Base-by-base conservation (phyloP, 108 stramenopile genomes). In the Skeletonema potamos region DNA sequence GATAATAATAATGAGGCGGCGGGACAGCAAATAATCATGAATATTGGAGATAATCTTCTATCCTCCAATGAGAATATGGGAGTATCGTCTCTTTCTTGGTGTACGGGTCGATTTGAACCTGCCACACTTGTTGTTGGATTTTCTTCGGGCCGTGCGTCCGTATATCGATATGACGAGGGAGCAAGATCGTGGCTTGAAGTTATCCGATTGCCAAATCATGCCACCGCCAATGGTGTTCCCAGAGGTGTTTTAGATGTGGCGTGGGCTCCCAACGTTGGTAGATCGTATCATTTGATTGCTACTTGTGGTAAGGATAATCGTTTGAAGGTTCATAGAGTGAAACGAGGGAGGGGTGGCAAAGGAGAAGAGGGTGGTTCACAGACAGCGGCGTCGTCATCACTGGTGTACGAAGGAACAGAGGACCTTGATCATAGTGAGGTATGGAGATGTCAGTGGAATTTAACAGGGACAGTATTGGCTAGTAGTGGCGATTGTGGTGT, bases 211-310 rank as follows among this genome's bases (percentile, higher is more conserved):
- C 85, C 70, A 8, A 61, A 66, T 5, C 72, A 81, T 58, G 61
- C 67, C 2, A 81, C 55, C 34, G 6, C 54, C 4, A 63, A 72
- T 15, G 75, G 86, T 9, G 64, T 85, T 65, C 68, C 79, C 18
- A 68, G 78, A 17, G 87, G 85, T 20, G 91, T 98, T 0, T 66
- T 87, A 74, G 94, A 96, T 78, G 92, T 98, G 13, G 90, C 89
- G 26, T 98, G 96, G 96, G 96, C 97, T 28, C 95, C 96, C 18
- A 93, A 94, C 72, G 92, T 98, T 10, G 96, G 96, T 30, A 79
- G 96, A 27, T 79, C 85, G 13, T 96, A 78, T 79, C 96, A 98
- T 73, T 89, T 87, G 62, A 94, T 98, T 73, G 89, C 96, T 74
- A 54, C 65, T 59, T 55, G 87, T 80, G 71, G 90, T 71, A 78